Evolutionary conservation across 805 yeast species (phyloP), one percentile per base, ranked within the genome.

Genomic region (Millerozyma acaciae): DNA sequence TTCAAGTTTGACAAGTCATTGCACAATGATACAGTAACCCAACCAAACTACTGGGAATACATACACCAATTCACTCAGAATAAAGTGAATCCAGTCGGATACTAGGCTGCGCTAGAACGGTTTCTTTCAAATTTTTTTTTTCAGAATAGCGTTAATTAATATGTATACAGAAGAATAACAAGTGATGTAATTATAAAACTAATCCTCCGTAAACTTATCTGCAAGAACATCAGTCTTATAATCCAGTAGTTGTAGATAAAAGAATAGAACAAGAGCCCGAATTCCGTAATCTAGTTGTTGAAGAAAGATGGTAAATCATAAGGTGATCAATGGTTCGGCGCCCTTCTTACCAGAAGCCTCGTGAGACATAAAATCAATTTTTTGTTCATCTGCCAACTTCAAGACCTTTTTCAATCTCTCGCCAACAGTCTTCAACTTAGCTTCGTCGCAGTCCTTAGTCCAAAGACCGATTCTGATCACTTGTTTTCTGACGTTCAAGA

Each of bases 381-480:
- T 76, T 49, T 84, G 90, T 42, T 70, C 77, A 32, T 78, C 88
- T 39, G 73, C 67, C 53, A 90, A 75, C 60, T 78, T 82, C 57
- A 90, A 73, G 30, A 85, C 86, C 62, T 77, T 80, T 75, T 87
- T 90, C 65, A 90, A 84, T 58, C 81, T 80, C 57, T 78, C 80
- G 53, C 97, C 97, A 48, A 87, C 81, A 46, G 83, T 76, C 48
- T 67, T 73, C 56, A 84, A 73, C 45, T 83, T 65, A 33, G 58
- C 53, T 43, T 71, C 80, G 48, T 79, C 76, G 51, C 83, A 77
- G 41, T 89, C 75, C 60, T 80, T 82, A 44, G 97, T 90, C 98
- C 98, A 90, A 59, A 90, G 70, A 55, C 94, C 90, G 59, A 90
- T 75, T 64, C 87, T 84, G 71, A 75, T 78, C 46, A 78, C 86